Percentiles rank a stretch among this genome's conserved stretches.
These are phyloP conservation scores for Halophytophthora polymorphica DNA, from an alignment of 352 stramenopile genomes.

Conservation along the genomic window DNA sequence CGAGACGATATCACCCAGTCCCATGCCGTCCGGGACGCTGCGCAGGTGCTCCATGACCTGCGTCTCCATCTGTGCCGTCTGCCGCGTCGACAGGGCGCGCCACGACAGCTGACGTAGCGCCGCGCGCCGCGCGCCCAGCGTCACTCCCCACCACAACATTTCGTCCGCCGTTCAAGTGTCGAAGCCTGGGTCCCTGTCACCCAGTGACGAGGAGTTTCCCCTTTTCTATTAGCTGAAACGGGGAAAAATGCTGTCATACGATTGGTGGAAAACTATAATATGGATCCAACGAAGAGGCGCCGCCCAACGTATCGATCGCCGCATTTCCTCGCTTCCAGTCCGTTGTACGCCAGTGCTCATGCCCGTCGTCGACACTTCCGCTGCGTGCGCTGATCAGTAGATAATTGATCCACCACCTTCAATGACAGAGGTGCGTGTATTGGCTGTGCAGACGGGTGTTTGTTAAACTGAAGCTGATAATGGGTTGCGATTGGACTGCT, in stretches of 20 bases:
- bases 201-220: not conserved
- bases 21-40: conserved; percentile 64
- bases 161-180: conserved; percentile 1
- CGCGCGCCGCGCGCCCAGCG: conserved; percentile 10
- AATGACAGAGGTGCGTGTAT: conserved; percentile 4
- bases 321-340: too few species aligned
- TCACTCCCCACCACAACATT: conserved; percentile 23
- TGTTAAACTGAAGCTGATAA: not conserved
- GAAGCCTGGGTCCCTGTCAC: not conserved
- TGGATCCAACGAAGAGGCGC: not conserved
- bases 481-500: too few species aligned
- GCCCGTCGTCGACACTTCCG: too few species aligned
- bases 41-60: conserved; percentile 74
- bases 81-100: conserved; percentile 59
- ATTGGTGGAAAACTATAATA: too few species aligned
- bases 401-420: too few species aligned
- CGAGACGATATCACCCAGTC: conserved; percentile 69
- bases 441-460: not conserved
- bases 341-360: too few species aligned
- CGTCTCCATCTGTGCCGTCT: conserved; percentile 65
- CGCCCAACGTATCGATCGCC: not conserved
- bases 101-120: conserved; percentile 18
- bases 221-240: conserved; percentile 1
- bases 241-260: too few species aligned
- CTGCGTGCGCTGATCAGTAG: too few species aligned